These are phyloP conservation scores for Chaetomium fimeti DNA, from an alignment of 495 filamentous ascomycete species.

Conservation along the genomic window DNA sequence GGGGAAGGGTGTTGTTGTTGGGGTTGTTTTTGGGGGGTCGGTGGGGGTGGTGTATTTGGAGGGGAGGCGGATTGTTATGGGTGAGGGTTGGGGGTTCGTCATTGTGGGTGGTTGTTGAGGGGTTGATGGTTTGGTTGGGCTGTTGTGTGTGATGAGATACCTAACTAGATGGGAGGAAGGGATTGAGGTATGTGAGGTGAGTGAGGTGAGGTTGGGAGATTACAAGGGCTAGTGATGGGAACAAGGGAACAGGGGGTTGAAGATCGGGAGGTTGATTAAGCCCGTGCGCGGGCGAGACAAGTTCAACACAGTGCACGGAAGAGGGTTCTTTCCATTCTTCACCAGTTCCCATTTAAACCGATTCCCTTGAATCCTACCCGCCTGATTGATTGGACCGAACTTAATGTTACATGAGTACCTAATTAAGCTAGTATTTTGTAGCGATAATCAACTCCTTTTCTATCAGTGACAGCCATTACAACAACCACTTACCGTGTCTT, in stretches of 20 bases:
- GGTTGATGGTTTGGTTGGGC: background rate
- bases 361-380: background rate
- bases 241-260: background rate
- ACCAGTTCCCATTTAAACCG: background rate
- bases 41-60: conserved; percentile 41
- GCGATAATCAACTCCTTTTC: too few relatives aligned
- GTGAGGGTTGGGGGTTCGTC: background rate
- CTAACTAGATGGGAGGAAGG: background rate
- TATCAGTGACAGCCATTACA: too few relatives aligned
- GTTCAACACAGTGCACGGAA: background rate
- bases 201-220: background rate
- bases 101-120: conserved; percentile 6
- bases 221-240: background rate
- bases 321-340: background rate
- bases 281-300: background rate
- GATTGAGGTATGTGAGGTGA: background rate
- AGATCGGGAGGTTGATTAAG: background rate
- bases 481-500: background rate
- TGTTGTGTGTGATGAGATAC: too few relatives aligned
- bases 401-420: background rate
- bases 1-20: conserved; percentile 34
- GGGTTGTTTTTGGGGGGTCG: conserved; percentile 14
- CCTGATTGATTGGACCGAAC: background rate
- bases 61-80: conserved; percentile 44
- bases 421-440: background rate